Base-by-base conservation (phyloP, 2,329 filamentous ascomycete species). In the Diaporthe sp. region DNA sequence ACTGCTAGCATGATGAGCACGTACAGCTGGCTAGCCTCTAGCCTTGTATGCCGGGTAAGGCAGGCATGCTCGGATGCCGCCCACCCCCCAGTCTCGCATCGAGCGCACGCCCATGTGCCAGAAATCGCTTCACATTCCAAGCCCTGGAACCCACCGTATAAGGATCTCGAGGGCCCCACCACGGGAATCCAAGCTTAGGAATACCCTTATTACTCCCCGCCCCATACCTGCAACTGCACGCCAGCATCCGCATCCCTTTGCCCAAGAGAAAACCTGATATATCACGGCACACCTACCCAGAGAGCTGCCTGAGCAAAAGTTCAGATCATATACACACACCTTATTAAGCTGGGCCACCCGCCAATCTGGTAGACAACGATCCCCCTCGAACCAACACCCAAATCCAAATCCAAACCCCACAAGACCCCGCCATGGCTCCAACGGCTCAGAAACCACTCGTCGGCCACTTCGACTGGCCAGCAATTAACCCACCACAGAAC, bases 361-460 rank as follows among this genome's bases (percentile, higher is more conserved):
- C 19, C 52, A 55, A 9, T 58, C 55, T 33, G 54, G 28, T 6
- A 60, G 57, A 40, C 68, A 30, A 12, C 33, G 40, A 47, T n/a
- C 17, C 15, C 25, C 2, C 42, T 15, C 17, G 25, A 7, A 10
- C 50, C 35, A 45, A 30, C 30, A 13, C 15, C 58, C 47, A 35
- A 42, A 47, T n/a, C n/a, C n/a, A n/a, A n/a, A n/a, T n/a, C 19
- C 47, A 2, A 22, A 12, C n/a, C 68, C 40, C 28, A 58, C 42
- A 61, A n/a, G n/a, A 54, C 40, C 45, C 30, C 61, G 8, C 42
- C 28, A 72, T 72, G 70, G 45, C 57, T 52, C 57, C 70, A 72
- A 42, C 28, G 12, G 70, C 70, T 5, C 70, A 72, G n/a, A 72
- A 64, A 61, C 58, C 55, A 55, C 70, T 72, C 7, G 45, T 72